Evolutionary conservation across 768 basidiomycete species (phyloP).

Genomic region (Kockovaella imperatae): DNA sequence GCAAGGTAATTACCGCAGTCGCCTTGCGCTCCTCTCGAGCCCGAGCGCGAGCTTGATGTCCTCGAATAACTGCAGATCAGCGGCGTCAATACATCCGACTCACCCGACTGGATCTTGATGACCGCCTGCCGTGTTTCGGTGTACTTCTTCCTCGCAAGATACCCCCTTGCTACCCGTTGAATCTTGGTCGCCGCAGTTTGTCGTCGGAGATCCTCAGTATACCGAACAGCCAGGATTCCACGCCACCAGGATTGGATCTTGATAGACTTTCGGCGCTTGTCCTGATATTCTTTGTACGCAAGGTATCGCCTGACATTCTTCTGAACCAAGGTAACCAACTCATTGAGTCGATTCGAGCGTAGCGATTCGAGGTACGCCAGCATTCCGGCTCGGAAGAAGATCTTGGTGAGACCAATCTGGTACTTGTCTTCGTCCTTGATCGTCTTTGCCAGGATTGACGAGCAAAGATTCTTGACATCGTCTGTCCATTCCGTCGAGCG

Average conservation of each 20-base stretch:
- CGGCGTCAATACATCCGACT: slow-evolving; percentile 44
- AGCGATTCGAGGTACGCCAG: slow-evolving; percentile 88
- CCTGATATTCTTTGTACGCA: slow-evolving; percentile 70
- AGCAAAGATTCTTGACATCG: slow-evolving; percentile 72
- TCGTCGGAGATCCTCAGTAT: slow-evolving; percentile 63
- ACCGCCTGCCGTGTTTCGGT: slow-evolving; percentile 57
- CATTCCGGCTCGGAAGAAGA: slow-evolving; percentile 99
- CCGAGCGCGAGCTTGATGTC: slow-evolving; percentile 36
- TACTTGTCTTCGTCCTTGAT: slow-evolving; percentile 94
- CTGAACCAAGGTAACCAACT: slow-evolving; percentile 89
- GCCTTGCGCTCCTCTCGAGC: slow-evolving; percentile 50
- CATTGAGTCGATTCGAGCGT: slow-evolving; percentile 76
- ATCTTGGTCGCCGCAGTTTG: slow-evolving; percentile 68
- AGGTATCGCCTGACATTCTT: slow-evolving; percentile 89
- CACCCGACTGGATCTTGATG: slow-evolving; percentile 74
- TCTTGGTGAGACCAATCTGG: slow-evolving; percentile 93
- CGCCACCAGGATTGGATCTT: slow-evolving; percentile 93
- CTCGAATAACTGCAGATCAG: slow-evolving; percentile 29
- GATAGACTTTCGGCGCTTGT: slow-evolving; percentile 65
- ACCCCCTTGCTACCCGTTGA: slow-evolving; percentile 64
- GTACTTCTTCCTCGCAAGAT: slow-evolving; percentile 65
- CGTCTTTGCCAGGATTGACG: slow-evolving; percentile 71
- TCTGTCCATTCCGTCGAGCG: slow-evolving; percentile 76
- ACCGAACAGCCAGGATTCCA: slow-evolving; percentile 64
- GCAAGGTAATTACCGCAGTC: slow-evolving; percentile 64